Base-by-base conservation (phyloP, 352 stramenopile species). In the Pythium aphanidermatum region DNA sequence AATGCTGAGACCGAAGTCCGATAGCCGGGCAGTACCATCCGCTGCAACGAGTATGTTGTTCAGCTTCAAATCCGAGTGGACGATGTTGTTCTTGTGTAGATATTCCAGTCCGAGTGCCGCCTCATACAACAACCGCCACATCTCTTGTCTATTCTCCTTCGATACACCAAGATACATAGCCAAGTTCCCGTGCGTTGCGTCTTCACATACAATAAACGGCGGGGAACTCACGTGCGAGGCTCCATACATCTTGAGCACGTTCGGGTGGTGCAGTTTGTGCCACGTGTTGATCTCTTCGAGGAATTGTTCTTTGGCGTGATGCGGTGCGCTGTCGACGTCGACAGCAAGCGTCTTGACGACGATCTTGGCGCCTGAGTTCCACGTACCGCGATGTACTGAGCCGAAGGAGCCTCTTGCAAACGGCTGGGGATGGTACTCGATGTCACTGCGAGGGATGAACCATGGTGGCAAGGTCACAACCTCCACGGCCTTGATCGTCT, bases 31-130 rank as follows among this genome's bases (percentile, higher is more conserved):
- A 14, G 46, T 30, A 2, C 51, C 61, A 13, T 48, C 29, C 17
- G 38, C 81, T 12, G 20, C 36, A 12, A 54, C 46, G 10, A 54
- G 36, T 13, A 54, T 44, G 31, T 54, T 54, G 28, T 57, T 73
- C 17, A 72, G 64, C 55, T 88, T 91, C n/a, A 95, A 61, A 37
- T 94, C 77, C 4, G 74, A 65, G 44, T 95, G 82, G 4, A 93
- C 52, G 14, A 83, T 41, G 8, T 44, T 47, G 37, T 37, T 46
- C n/a, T 19, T 53, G 63, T 79, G 82, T 17, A 83, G 57, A 46
- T 73, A 91, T 13, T 45, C 19, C 1, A 95, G 49, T 3, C 74
- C 79, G 14, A 73, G 40, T 2, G 55, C 51, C 10, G 60, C 48
- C 19, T 69, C 46, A 28, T 62, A 48, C 20, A 77, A 27, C 19